A percentile compares a stretch with the other conserved stretches of the same genome.
Evolutionary conservation across 1,284 basidiomycete genomes (phyloP).

Genomic region (Cutaneotrichosporon spelunceum): DNA sequence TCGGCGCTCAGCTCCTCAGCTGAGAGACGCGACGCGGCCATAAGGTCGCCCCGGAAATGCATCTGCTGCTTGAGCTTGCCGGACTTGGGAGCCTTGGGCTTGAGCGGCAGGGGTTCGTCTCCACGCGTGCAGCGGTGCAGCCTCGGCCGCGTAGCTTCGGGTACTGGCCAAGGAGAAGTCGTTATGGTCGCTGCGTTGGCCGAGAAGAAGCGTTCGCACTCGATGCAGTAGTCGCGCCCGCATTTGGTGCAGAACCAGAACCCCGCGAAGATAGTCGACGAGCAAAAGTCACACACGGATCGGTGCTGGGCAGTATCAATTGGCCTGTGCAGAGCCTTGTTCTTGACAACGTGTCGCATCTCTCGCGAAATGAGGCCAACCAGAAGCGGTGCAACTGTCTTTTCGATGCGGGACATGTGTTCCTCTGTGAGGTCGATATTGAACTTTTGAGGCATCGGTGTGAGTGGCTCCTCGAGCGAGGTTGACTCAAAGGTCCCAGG

Average conservation of each 20-base stretch:
- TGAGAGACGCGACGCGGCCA: conserved; percentile 74
- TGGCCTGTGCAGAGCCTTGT: conserved; percentile 65
- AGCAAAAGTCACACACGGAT: conserved; percentile 84
- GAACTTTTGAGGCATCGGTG: conserved; percentile 41
- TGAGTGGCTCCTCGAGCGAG: conserved; percentile 28
- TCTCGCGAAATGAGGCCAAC: conserved; percentile 67
- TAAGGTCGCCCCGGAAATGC: conserved; percentile 57
- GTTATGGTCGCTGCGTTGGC: conserved; percentile 59
- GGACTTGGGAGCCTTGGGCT: background rate
- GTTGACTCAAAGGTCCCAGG: conserved; percentile 41
- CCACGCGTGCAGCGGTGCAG: conserved; percentile 24
- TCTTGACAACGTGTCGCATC: conserved; percentile 62
- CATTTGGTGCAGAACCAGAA: conserved; percentile 87
- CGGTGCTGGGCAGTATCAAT: conserved; percentile 69
- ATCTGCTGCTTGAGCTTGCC: conserved; percentile 3
- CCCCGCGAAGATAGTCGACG: conserved; percentile 83
- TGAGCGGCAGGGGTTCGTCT: conserved; percentile 13
- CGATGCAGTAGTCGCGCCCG: conserved; percentile 81
- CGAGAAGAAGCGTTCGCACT: conserved; percentile 71
- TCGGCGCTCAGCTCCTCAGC: conserved; percentile 61
- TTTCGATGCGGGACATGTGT: conserved; percentile 39
- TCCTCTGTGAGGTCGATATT: conserved; percentile 34
- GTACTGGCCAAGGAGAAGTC: conserved; percentile 52
- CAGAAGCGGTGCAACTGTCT: conserved; percentile 65
- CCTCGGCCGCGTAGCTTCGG: conserved; percentile 46